phyloP scores from a whole-genome alignment of 768 basidiomycete genomes.

The Pisolithus microcarpus region DNA sequence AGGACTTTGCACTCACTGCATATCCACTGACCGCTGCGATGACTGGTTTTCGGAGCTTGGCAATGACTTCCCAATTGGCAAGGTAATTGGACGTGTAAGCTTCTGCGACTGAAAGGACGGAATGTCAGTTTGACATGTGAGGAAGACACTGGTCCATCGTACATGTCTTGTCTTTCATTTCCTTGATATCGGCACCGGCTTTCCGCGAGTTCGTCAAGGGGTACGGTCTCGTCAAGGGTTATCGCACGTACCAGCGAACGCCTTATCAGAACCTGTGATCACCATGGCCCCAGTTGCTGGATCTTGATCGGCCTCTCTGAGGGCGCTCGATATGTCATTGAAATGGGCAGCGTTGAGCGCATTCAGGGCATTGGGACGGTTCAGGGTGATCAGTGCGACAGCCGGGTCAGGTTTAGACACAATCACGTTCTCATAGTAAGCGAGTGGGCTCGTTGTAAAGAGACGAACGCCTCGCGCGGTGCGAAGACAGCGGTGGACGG shows the following conservation, averaged over 20 bases:
- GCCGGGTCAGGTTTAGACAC: conserved; percentile 59
- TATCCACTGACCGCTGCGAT: conserved; percentile 95
- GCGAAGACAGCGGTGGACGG: conserved; percentile 5
- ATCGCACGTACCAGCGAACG: conserved; percentile 73
- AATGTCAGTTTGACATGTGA: not conserved
- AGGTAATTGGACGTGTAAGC: conserved; percentile 84
- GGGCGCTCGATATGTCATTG: conserved; percentile 70
- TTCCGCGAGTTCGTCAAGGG: not conserved
- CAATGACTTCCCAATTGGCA: conserved; percentile 72
- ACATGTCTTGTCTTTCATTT: conserved; percentile 98
- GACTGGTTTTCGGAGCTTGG: conserved; percentile 79
- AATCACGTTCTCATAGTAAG: conserved; percentile 58
- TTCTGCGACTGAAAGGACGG: conserved; percentile 53
- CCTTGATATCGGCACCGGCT: conserved; percentile 99
- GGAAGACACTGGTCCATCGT: conserved; percentile 18
- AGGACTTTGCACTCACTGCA: conserved; percentile 49
- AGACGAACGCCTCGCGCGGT: conserved; percentile 8
- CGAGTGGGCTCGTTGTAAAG: conserved; percentile 24
- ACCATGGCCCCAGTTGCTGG: conserved; percentile 75
- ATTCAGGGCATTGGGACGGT: conserved; percentile 86
- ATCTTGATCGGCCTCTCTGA: conserved; percentile 66
- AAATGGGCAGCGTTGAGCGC: conserved; percentile 80
- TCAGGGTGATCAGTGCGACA: conserved; percentile 77
- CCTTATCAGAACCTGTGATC: conserved; percentile 84
- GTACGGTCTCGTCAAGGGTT: not conserved